Percentiles rank a stretch among this genome's conserved stretches.
These are phyloP conservation scores for Allomyces arbusculus DNA, from an alignment of 192 early-diverging fungal species.

Conservation along the genomic window DNA sequence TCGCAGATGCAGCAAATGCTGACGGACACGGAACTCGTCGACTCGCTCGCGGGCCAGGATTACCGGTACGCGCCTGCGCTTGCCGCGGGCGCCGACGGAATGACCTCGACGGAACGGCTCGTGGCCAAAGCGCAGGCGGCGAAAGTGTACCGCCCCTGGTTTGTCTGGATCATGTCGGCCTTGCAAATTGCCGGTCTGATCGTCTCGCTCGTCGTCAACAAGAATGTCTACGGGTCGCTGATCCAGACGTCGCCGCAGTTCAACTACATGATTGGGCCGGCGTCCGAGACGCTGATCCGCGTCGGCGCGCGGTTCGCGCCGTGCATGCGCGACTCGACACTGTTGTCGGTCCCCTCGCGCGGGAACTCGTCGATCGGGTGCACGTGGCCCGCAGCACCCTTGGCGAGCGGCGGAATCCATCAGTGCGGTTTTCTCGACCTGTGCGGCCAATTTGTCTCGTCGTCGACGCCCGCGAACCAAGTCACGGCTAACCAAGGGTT, in stretches of 20 bases:
- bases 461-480: not conserved
- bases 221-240: slow-evolving; percentile 28
- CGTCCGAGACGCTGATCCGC: slow-evolving; percentile 32
- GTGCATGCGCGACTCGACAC: slow-evolving; percentile 39
- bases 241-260: slow-evolving; percentile 40
- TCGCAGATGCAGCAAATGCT: no score
- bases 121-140: not conserved
- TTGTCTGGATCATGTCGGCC: slow-evolving; percentile 19
- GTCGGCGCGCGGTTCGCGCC: slow-evolving; percentile 58
- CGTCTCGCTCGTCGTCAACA: slow-evolving; percentile 30
- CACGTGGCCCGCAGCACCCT: not conserved
- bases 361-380: not conserved
- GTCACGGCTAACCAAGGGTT: slow-evolving; percentile 51
- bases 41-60: not conserved
- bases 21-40: not conserved
- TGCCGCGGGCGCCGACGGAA: not conserved
- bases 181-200: slow-evolving; percentile 22
- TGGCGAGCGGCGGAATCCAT: not conserved
- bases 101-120: not conserved
- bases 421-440: slow-evolving; percentile 33
- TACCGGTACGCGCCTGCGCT: not conserved
- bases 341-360: not conserved
- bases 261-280: slow-evolving; percentile 70
- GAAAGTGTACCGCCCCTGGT: slow-evolving; percentile 12
- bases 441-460: slow-evolving; percentile 22